These are phyloP conservation scores for Benincasa hispida DNA, from an alignment of 306 rosid genomes.

Conservation along the genomic window DNA sequence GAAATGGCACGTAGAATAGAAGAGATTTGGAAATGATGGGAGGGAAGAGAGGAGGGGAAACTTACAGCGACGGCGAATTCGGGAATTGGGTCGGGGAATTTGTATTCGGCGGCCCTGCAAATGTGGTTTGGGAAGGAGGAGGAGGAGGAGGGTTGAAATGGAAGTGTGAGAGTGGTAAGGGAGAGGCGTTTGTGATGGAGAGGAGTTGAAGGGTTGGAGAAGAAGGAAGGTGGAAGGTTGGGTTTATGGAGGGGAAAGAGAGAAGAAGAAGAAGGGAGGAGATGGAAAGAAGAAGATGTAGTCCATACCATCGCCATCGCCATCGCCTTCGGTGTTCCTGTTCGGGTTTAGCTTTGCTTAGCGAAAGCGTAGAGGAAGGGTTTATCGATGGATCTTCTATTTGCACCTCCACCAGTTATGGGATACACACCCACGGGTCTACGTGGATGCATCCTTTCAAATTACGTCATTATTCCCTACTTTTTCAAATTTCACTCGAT, in stretches of 20 bases:
- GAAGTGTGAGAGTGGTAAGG: conserved; percentile 17
- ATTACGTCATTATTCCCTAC: neutral
- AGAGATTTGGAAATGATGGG: neutral
- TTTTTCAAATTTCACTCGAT: too few species aligned
- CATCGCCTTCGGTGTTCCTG: conserved; percentile 13
- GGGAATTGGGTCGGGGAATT: conserved; percentile 94
- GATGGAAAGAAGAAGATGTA: conserved; percentile 10
- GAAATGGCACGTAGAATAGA: neutral
- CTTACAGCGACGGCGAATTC: conserved; percentile 66
- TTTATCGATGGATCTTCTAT: neutral
- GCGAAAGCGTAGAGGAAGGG: neutral
- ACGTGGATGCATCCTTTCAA: neutral
- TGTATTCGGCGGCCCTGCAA: conserved; percentile 60
- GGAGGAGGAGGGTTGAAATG: conserved; percentile 5
- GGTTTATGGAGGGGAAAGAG: conserved; percentile 1
- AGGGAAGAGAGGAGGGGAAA: neutral
- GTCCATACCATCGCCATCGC: conserved; percentile 20
- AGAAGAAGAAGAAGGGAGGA: neutral
- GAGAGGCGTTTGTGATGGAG: conserved; percentile 13
- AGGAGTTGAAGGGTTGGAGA: conserved; percentile 7
- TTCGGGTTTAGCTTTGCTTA: neutral
- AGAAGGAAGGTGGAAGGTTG: conserved; percentile 1
- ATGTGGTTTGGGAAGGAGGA: conserved; percentile 18
- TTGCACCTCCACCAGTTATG: neutral
- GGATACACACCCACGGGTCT: neutral